Evolutionary conservation across 306 rosid genomes (phyloP).

Genomic region (Medicago ruthenica): DNA sequence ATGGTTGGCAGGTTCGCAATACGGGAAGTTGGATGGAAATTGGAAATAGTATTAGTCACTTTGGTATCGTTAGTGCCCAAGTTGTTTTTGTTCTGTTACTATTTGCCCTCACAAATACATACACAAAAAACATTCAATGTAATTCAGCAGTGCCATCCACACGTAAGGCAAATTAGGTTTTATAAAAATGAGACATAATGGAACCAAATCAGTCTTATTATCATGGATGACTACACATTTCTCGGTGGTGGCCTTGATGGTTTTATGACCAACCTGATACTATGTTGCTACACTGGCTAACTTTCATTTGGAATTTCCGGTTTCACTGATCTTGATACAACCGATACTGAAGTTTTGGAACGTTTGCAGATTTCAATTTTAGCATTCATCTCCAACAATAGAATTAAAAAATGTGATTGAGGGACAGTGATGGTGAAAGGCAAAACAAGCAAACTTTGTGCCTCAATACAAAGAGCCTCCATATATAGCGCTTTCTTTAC

Average conservation of each 20-base stretch:
- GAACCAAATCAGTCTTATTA: conserved; percentile 20
- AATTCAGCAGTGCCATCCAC: conserved; percentile 50
- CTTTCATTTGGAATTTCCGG: conserved; percentile 29
- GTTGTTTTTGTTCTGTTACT: conserved; percentile 84
- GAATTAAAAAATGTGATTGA: conserved; percentile 24
- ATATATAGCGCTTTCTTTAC: neutral
- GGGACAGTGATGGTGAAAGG: conserved; percentile 23
- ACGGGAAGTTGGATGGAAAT: conserved; percentile 98
- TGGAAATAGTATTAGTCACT: conserved; percentile 91
- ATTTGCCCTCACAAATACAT: conserved; percentile 76
- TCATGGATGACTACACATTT: conserved; percentile 30
- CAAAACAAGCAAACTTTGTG: conserved; percentile 7
- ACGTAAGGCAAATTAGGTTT: conserved; percentile 67
- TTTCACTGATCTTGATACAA: conserved; percentile 24
- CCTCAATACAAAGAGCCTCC: conserved; percentile 10
- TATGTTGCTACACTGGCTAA: conserved; percentile 18
- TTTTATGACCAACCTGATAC: conserved; percentile 27
- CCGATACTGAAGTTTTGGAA: conserved; percentile 42
- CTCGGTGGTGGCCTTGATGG: conserved; percentile 16
- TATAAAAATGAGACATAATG: conserved; percentile 13
- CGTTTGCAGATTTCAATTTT: conserved; percentile 10
- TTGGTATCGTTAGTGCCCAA: conserved; percentile 92
- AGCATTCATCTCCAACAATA: conserved; percentile 7
- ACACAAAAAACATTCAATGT: conserved; percentile 71
- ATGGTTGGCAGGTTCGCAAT: conserved; percentile 69